Conservation (phyloP, 73 alveolate species). For the Diophrys appendiculata region DNA sequence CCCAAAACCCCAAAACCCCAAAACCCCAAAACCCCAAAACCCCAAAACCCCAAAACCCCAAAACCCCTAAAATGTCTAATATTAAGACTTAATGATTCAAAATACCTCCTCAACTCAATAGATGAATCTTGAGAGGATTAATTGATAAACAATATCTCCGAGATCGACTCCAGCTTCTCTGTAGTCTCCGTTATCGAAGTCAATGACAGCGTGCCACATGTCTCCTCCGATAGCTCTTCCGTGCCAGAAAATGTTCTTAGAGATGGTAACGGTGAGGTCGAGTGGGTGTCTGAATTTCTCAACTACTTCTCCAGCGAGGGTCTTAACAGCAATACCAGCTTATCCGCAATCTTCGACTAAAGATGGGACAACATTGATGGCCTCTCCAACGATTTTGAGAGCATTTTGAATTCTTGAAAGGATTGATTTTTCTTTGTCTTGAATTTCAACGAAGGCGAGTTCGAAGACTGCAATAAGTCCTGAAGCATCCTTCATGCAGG, state of each 20-base stretch:
- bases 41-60: no score
- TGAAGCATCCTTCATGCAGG: neutral
- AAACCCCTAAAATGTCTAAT: no score
- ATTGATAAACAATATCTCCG: neutral
- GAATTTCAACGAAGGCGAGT: neutral
- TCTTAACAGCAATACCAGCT: neutral
- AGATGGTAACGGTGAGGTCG: neutral
- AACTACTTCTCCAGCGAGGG: neutral
- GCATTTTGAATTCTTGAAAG: no score
- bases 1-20: no score
- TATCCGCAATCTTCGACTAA: neutral
- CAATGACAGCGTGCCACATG: neutral
- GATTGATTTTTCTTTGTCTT: neutral
- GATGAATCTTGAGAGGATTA: neutral
- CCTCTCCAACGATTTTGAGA: no score
- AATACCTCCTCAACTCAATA: no score
- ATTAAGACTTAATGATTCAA: no score
- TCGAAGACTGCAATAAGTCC: neutral
- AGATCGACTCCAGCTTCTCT: neutral
- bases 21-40: no score
- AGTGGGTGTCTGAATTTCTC: neutral
- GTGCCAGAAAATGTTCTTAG: conserved; percentile 23
- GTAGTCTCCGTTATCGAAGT: neutral
- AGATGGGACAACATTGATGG: neutral
- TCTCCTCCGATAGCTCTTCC: conserved; percentile 4